Evolutionary conservation across 768 basidiomycete species (phyloP).

Genomic region (Coprinellus aureogranulatus): DNA sequence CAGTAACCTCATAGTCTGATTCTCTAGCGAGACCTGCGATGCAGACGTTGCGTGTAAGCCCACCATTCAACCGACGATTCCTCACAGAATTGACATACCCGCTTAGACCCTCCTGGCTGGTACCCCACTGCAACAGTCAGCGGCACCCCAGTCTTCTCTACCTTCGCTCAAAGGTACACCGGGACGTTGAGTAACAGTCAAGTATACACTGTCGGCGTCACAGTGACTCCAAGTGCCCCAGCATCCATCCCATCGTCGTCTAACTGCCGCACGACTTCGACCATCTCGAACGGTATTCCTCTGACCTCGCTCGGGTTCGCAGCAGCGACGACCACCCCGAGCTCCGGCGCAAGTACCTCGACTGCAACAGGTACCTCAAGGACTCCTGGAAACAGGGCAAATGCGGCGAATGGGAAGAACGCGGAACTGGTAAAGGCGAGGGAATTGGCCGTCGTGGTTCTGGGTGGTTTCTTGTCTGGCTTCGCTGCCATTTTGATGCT

Average conservation of each 20-base stretch:
- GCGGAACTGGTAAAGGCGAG: not conserved
- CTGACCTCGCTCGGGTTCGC: slow-evolving; percentile 26
- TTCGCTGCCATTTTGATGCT: not conserved
- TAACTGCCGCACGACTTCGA: slow-evolving; percentile 36
- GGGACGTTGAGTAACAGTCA: slow-evolving; percentile 30
- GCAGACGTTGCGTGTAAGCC: slow-evolving; percentile 42
- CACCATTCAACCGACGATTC: not conserved
- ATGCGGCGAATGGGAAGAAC: not conserved
- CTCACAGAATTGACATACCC: not conserved
- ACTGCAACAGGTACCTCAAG: not conserved
- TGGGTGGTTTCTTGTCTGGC: not conserved
- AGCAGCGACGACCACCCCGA: slow-evolving; percentile 12
- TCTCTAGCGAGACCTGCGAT: slow-evolving; percentile 37
- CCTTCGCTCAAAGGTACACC: slow-evolving; percentile 44
- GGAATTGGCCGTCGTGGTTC: not conserved
- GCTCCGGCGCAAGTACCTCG: slow-evolving; percentile 9
- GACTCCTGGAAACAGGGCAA: not conserved
- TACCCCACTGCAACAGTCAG: slow-evolving; percentile 39
- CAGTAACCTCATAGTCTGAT: not conserved
- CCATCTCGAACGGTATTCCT: slow-evolving; percentile 37
- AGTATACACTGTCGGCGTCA: slow-evolving; percentile 40
- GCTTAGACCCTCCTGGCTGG: slow-evolving; percentile 43
- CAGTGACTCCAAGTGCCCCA: slow-evolving; percentile 33
- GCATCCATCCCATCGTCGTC: slow-evolving; percentile 37
- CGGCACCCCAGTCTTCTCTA: slow-evolving; percentile 39